Evolutionary conservation across 768 basidiomycete species (phyloP).

Genomic region (Termitomyces sp.): DNA sequence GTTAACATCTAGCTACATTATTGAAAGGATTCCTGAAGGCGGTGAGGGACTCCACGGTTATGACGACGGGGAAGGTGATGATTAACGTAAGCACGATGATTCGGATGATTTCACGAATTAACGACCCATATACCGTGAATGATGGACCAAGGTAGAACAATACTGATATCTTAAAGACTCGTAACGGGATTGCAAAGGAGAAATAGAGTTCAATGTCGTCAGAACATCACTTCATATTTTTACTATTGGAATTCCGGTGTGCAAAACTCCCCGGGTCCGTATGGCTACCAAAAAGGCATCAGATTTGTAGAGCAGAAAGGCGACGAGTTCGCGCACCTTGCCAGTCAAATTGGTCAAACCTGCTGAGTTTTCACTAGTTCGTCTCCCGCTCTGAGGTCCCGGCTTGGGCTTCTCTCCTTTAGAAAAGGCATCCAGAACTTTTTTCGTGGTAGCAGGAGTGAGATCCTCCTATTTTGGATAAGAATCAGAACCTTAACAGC

Average conservation of each 20-base stretch:
- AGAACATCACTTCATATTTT: not conserved
- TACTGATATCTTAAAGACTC: not conserved
- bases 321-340: constrained; percentile 46
- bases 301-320: not conserved
- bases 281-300: constrained; percentile 53
- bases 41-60: constrained; percentile 67
- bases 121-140: constrained; percentile 1
- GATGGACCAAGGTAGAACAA: not conserved
- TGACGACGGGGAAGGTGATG: constrained; percentile 80
- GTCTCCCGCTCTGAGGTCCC: constrained; percentile 87
- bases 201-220: not conserved
- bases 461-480: constrained; percentile 67
- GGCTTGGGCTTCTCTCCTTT: constrained; percentile 84
- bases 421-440: constrained; percentile 72
- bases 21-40: constrained; percentile 65
- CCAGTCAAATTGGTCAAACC: constrained; percentile 75
- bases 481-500: constrained; percentile 8
- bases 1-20: constrained; percentile 47
- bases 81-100: constrained; percentile 29
- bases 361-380: constrained; percentile 90
- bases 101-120: constrained; percentile 2
- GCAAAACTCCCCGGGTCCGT: constrained; percentile 91
- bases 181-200: not conserved
- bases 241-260: constrained; percentile 69
- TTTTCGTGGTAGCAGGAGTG: constrained; percentile 69